Conservation (phyloP, 805 yeast genomes). For the Candida railenensis region DNA sequence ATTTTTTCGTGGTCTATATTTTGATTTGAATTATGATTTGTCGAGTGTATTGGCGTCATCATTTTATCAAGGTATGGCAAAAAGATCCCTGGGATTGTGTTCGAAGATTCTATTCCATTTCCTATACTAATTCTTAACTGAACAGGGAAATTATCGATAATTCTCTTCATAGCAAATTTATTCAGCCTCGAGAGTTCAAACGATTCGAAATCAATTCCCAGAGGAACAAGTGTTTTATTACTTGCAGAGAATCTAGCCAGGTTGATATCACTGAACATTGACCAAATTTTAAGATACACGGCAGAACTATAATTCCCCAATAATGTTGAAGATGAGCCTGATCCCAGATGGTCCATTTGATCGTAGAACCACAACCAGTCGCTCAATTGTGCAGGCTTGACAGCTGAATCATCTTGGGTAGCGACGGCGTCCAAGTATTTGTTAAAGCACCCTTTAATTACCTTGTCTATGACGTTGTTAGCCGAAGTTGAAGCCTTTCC, state of each 20-base stretch:
- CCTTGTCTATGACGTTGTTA: constrained; percentile 54
- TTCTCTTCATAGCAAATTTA: constrained; percentile 26
- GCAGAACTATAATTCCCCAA: constrained; percentile 50
- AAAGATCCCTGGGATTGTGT: constrained; percentile 25
- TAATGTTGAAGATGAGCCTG: constrained; percentile 32
- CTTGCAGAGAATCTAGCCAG: constrained; percentile 24
- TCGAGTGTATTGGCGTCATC: constrained; percentile 28
- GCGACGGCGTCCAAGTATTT: constrained; percentile 59
- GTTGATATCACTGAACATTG: constrained; percentile 61
- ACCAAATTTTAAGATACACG: constrained; percentile 61
- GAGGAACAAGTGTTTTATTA: constrained; percentile 5
- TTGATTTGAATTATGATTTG: constrained; percentile 14
- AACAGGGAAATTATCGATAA: constrained; percentile 29
- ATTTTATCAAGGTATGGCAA: constrained; percentile 33
- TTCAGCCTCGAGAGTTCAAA: constrained; percentile 36
- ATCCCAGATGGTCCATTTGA: constrained; percentile 37
- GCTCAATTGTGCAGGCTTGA: constrained; percentile 57
- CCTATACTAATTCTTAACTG: constrained; percentile 22
- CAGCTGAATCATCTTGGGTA: constrained; percentile 58
- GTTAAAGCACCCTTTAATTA: constrained; percentile 71
- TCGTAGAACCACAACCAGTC: constrained; percentile 83
- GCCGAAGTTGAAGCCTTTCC: constrained; percentile 35
- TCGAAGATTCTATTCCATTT: constrained; percentile 17
- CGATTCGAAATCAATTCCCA: constrained; percentile 33
- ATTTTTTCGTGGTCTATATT: constrained; percentile 16